A percentile compares a stretch with the other conserved stretches of the same genome.
phyloP scores from a whole-genome alignment of 768 basidiomycete species.

The Boletus speciosus region DNA sequence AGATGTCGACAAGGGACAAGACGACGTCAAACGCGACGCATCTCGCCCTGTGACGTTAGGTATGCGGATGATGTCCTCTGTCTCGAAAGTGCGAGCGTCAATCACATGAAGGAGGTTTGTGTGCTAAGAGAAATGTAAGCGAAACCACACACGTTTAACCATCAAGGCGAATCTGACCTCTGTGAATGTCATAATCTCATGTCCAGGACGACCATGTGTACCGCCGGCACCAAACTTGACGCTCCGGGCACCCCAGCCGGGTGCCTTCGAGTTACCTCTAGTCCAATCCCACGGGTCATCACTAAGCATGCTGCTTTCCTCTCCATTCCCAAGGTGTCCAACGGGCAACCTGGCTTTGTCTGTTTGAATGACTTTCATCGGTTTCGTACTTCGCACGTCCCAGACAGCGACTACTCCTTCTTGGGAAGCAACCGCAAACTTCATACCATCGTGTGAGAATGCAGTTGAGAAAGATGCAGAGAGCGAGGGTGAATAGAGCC shows the following conservation, averaged over 20 bases:
- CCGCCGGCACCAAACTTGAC: constrained; percentile 80
- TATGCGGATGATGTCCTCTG: constrained; percentile 63
- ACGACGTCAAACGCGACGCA: constrained; percentile 9
- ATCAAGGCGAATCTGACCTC: constrained; percentile 52
- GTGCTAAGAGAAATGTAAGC: constrained; percentile 49
- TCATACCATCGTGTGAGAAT: constrained; percentile 70
- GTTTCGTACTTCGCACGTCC: constrained; percentile 75
- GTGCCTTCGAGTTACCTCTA: constrained; percentile 51
- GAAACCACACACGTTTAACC: neutral
- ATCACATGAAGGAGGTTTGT: constrained; percentile 78
- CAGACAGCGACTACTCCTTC: constrained; percentile 78
- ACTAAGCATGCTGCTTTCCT: constrained; percentile 49
- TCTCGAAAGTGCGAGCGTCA: constrained; percentile 84
- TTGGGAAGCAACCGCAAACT: constrained; percentile 82
- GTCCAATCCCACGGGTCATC: constrained; percentile 73
- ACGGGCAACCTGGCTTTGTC: constrained; percentile 34
- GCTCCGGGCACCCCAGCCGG: constrained; percentile 81
- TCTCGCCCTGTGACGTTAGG: constrained; percentile 37
- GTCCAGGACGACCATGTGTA: constrained; percentile 41
- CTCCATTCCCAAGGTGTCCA: constrained; percentile 35
- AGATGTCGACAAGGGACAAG: constrained; percentile 10
- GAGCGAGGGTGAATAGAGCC: constrained; percentile 41
- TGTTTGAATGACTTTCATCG: constrained; percentile 66
- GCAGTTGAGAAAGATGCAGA: constrained; percentile 78
- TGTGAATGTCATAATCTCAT: constrained; percentile 85